phyloP scores from a whole-genome alignment of 176 grass and related monocot genomes.

The Carex littledalei region DNA sequence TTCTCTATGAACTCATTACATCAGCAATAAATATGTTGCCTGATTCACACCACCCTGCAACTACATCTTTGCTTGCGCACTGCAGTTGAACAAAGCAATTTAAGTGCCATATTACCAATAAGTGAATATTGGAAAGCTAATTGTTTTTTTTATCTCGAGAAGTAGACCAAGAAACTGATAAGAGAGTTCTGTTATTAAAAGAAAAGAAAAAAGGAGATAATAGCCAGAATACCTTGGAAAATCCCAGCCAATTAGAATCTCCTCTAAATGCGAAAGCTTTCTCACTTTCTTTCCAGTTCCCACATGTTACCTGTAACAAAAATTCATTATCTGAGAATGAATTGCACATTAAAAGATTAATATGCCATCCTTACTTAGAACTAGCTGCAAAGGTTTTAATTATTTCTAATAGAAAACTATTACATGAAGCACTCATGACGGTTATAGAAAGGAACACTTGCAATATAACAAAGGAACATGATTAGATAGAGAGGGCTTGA shows the following conservation, averaged over 20 bases:
- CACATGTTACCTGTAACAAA: conserved; percentile 66
- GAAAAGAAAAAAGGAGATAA: neutral
- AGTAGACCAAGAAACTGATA: neutral
- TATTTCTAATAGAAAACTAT: neutral
- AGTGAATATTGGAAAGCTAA: neutral
- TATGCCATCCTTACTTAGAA: neutral
- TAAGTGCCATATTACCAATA: neutral
- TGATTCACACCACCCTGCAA: conserved; percentile 79
- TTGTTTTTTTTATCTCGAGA: neutral
- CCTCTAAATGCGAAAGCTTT: conserved; percentile 77
- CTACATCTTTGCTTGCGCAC: conserved; percentile 52
- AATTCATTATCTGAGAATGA: neutral
- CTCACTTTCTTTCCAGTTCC: conserved; percentile 52
- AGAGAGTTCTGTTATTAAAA: neutral
- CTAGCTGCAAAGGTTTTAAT: neutral
- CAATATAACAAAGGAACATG: neutral
- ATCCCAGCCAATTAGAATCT: conserved; percentile 84
- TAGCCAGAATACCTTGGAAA: conserved; percentile 57
- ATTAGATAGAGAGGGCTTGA: neutral
- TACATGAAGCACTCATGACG: neutral
- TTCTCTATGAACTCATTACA: conserved; percentile 30
- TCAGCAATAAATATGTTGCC: conserved; percentile 78
- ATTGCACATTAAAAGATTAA: neutral
- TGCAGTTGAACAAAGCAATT: conserved; percentile 25
- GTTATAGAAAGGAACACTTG: neutral